Evolutionary conservation across 768 basidiomycete species (phyloP).

Genomic region (Serendipita vermifera): DNA sequence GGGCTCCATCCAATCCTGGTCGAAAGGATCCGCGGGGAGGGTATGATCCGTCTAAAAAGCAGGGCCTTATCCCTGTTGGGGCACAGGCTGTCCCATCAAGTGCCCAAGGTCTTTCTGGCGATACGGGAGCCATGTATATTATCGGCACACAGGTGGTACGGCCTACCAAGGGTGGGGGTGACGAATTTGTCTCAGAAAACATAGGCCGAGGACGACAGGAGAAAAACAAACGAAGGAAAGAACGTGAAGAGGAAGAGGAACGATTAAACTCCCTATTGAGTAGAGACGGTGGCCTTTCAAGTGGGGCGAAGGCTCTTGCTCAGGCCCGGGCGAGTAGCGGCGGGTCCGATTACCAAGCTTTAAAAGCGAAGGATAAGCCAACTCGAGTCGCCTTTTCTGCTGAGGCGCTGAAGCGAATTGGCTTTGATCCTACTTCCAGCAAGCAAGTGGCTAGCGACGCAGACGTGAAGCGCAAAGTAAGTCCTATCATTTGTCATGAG

Average conservation of each 20-base stretch:
- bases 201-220: conserved; percentile 73
- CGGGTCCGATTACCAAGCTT: conserved; percentile 11
- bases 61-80: conserved; percentile 55
- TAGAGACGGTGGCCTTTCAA: conserved; percentile 12
- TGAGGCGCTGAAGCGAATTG: conserved; percentile 52
- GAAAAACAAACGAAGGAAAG: conserved; percentile 44
- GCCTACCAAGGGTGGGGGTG: conserved; percentile 25
- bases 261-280: conserved; percentile 4
- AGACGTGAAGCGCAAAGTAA: conserved; percentile 46
- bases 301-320: conserved; percentile 13
- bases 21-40: conserved; percentile 40
- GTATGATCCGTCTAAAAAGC: conserved; percentile 59
- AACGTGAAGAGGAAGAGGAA: conserved; percentile 16
- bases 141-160: conserved; percentile 66
- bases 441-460: conserved; percentile 27
- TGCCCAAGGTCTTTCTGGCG: conserved; percentile 13
- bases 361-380: conserved; percentile 16
- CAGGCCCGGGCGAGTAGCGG: no score
- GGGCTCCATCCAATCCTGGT: conserved; percentile 38
- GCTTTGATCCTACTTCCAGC: conserved; percentile 62
- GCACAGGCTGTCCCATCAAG: conserved; percentile 19
- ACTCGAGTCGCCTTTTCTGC: conserved; percentile 48
- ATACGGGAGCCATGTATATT: conserved; percentile 53
- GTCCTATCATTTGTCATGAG: no score
- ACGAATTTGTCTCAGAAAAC: conserved; percentile 47